These are phyloP conservation scores for Leishmania amazonensis DNA, from an alignment of 208 protist genomes.

Conservation along the genomic window DNA sequence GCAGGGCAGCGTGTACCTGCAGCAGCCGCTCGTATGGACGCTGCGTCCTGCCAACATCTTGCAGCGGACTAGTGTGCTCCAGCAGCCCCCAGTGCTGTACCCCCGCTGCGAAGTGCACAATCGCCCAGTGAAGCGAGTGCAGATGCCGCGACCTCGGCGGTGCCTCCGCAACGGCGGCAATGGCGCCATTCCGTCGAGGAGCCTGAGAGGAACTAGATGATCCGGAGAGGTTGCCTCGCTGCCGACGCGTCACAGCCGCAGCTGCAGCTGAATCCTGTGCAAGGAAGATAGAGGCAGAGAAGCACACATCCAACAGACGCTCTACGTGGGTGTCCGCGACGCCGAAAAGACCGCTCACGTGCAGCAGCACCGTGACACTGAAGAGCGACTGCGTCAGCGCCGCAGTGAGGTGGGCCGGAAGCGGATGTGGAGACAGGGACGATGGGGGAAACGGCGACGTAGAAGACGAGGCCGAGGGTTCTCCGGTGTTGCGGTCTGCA, in stretches of 20 bases:
- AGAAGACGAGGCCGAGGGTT: neutral
- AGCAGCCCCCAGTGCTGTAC: conserved; percentile 65
- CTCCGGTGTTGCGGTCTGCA: neutral
- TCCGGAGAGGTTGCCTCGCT: neutral
- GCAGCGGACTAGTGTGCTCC: conserved; percentile 45
- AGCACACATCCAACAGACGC: conserved; percentile 45
- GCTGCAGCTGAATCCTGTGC: conserved; percentile 36
- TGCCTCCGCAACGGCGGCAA: neutral
- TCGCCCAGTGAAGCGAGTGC: conserved; percentile 61
- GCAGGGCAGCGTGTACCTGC: conserved; percentile 44
- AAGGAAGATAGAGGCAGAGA: conserved; percentile 73
- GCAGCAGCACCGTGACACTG: conserved; percentile 62
- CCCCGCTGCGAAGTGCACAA: conserved; percentile 64
- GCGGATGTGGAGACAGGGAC: neutral
- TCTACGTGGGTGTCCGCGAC: conserved; percentile 72
- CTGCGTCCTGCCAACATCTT: conserved; percentile 26
- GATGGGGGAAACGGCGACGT: neutral
- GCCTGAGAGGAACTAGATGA: neutral
- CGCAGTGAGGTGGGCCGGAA: neutral
- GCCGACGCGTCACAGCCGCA: conserved; percentile 1
- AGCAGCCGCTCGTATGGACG: conserved; percentile 41
- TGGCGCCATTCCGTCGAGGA: neutral
- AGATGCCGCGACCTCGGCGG: conserved; percentile 6
- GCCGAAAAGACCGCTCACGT: conserved; percentile 62
- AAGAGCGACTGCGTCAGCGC: conserved; percentile 41